Evolutionary conservation across 2,329 filamentous ascomycete species (phyloP).

Genomic region (Taxawa tesnikishii): DNA sequence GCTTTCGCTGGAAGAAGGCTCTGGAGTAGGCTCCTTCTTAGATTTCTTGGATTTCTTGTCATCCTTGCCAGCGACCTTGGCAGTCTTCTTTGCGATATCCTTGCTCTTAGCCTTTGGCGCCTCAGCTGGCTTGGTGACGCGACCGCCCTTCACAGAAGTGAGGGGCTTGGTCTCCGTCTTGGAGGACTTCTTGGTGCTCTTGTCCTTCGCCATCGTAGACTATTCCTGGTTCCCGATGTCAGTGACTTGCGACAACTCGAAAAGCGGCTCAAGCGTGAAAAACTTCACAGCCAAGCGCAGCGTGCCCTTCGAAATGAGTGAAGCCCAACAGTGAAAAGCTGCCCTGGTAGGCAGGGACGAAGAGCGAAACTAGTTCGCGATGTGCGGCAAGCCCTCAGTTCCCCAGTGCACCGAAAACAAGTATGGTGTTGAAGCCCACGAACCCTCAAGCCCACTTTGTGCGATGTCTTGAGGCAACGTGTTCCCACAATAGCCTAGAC

Average conservation of each 20-base stretch:
- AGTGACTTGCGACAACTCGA: constrained; percentile 2
- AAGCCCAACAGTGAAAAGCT: not conserved
- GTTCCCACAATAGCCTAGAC: constrained; percentile 41
- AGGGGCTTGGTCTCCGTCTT: constrained; percentile 20
- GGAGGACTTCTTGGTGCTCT: constrained; percentile 19
- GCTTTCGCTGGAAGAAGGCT: constrained; percentile 24
- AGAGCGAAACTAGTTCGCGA: not conserved
- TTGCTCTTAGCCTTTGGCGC: constrained; percentile 56
- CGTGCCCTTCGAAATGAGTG: not conserved
- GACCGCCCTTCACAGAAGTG: constrained; percentile 48
- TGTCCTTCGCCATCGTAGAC: constrained; percentile 29
- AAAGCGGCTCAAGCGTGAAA: not conserved
- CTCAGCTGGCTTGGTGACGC: constrained; percentile 55
- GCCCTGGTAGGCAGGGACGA: not conserved
- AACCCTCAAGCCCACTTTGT: constrained; percentile 35
- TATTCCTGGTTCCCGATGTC: constrained; percentile 2
- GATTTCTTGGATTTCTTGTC: constrained; percentile 30
- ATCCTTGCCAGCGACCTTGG: constrained; percentile 36
- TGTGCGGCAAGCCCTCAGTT: constrained; percentile 19
- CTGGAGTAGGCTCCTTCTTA: constrained; percentile 35
- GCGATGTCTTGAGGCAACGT: constrained; percentile 30
- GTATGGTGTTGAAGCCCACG: constrained; percentile 18
- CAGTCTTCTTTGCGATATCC: constrained; percentile 49
- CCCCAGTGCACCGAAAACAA: constrained; percentile 10
- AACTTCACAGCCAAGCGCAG: not conserved